These are phyloP conservation scores for Raphanus sativus DNA, from an alignment of 345 rosid genomes.

Conservation along the genomic window DNA sequence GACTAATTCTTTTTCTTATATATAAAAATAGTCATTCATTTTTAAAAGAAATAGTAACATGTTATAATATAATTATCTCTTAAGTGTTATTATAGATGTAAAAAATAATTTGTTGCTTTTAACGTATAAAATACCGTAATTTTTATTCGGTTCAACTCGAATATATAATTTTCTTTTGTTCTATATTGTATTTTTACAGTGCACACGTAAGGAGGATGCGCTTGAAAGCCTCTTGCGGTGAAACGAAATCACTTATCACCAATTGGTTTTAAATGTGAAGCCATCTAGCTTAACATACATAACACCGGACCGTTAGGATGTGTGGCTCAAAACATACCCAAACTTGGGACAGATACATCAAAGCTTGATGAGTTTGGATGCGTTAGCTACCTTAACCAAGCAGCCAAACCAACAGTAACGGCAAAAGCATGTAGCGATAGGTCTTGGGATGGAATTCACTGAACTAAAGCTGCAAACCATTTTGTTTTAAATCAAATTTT, in stretches of 20 bases:
- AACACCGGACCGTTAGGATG: constrained; percentile 96
- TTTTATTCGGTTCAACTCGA: background rate
- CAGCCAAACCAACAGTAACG: constrained; percentile 63
- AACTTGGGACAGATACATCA: constrained; percentile 72
- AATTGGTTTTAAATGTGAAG: no score
- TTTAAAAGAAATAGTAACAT: background rate
- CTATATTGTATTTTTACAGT: background rate
- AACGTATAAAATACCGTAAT: no score
- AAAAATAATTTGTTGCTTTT: no score
- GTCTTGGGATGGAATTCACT: constrained; percentile 90
- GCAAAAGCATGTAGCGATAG: constrained; percentile 75
- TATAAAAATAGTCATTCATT: no score
- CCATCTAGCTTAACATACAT: constrained; percentile 32
- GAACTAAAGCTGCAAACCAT: constrained; percentile 85
- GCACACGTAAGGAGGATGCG: constrained; percentile 9
- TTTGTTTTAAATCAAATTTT: constrained; percentile 72
- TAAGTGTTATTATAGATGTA: background rate
- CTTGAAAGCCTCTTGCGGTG: background rate
- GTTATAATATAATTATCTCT: background rate
- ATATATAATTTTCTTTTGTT: background rate
- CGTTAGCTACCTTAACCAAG: constrained; percentile 73
- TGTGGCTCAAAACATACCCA: constrained; percentile 73
- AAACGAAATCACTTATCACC: no score
- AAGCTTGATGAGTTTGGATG: constrained; percentile 87
- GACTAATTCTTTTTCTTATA: background rate